These are phyloP conservation scores for Phtheirospermum japonicum DNA, from an alignment of 257 asterid genomes.

Conservation along the genomic window DNA sequence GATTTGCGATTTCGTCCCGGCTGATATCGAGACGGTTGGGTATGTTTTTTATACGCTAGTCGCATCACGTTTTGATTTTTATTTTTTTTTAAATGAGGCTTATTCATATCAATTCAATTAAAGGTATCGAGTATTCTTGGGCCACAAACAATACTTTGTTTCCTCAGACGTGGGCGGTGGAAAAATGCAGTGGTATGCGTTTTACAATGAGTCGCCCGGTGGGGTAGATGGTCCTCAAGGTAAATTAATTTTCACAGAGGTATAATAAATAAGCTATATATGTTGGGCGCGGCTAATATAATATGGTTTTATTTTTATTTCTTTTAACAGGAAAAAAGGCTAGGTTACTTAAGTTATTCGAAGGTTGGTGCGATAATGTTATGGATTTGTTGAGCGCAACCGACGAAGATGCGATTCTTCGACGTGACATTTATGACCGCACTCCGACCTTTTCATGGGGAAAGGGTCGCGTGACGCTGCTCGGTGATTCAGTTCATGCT, in stretches of 20 bases:
- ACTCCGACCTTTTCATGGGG: constrained; percentile 80
- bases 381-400: constrained; percentile 75
- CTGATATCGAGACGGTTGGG: constrained; percentile 96
- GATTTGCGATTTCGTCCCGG: constrained; percentile 89
- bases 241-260: constrained; percentile 26
- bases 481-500: constrained; percentile 96
- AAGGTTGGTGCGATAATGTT: constrained; percentile 94
- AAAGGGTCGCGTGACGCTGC: constrained; percentile 88
- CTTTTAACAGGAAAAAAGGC: constrained; percentile 64
- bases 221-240: constrained; percentile 65
- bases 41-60: constrained; percentile 31
- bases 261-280: neutral
- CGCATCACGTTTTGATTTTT: neutral
- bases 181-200: constrained; percentile 99
- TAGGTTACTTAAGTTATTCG: constrained; percentile 76
- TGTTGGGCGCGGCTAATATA: neutral
- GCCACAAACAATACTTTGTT: constrained; percentile 96
- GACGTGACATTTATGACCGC: constrained; percentile 93
- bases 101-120: constrained; percentile 23
- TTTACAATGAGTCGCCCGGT: constrained; percentile 78
- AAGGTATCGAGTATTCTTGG: constrained; percentile 94
- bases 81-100: neutral
- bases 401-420: constrained; percentile 83
- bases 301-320: neutral
- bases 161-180: constrained; percentile 99